These are phyloP conservation scores for Paraphoma sp. DNA, from an alignment of 2,329 filamentous ascomycete species.

Conservation along the genomic window DNA sequence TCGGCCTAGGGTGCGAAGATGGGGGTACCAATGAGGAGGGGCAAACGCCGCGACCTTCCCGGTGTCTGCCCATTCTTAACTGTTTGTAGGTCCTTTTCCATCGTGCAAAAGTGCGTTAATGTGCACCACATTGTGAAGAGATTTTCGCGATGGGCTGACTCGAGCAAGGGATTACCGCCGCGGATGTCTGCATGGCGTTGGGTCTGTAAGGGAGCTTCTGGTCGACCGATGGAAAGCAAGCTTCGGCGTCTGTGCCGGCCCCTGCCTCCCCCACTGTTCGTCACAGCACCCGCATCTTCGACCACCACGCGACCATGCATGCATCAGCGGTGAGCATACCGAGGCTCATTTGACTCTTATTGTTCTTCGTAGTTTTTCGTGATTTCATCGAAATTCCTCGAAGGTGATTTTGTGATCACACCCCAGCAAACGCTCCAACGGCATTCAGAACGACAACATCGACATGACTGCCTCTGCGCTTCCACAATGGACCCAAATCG, in stretches of 20 bases:
- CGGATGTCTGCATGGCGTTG: slow-evolving; percentile 7
- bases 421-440: not conserved
- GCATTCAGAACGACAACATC: slow-evolving; percentile 1
- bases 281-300: not conserved
- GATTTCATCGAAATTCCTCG: not conserved
- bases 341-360: not conserved
- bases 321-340: not conserved
- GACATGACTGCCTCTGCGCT: slow-evolving; percentile 19
- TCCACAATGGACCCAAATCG: slow-evolving; percentile 37
- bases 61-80: slow-evolving; percentile 36
- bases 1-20: slow-evolving; percentile 34
- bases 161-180: slow-evolving; percentile 19
- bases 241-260: slow-evolving; percentile 11
- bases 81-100: slow-evolving; percentile 8
- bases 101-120: slow-evolving; percentile 4
- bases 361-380: not conserved
- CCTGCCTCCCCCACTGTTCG: slow-evolving; percentile 34
- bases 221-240: slow-evolving; percentile 20
- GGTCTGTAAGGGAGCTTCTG: slow-evolving; percentile 12
- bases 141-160: slow-evolving; percentile 35
- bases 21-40: slow-evolving; percentile 31
- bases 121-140: slow-evolving; percentile 10
- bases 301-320: not conserved
- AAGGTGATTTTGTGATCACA: not conserved
- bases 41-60: slow-evolving; percentile 24